Evolutionary conservation across 1,139 yeast species (phyloP), one percentile per base, ranked within the genome.

Genomic region (Suhomyces panamericanus): DNA sequence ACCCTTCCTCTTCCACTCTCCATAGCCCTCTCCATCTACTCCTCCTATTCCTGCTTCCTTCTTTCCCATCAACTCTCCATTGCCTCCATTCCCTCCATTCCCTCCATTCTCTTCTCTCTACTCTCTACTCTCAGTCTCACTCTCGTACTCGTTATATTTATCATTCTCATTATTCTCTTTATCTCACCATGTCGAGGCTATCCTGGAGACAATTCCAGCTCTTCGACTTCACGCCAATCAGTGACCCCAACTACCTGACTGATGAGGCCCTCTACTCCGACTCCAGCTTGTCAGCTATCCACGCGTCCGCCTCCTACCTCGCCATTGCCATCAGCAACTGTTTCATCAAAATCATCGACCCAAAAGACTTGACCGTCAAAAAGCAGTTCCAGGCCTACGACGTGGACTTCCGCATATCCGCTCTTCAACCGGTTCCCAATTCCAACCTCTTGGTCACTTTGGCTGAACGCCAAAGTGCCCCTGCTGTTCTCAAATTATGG

Each of bases 151-250:
- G 20, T 6, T 17, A 17, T 26, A 26, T 26, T 26, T 10, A 3
- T 10, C 28, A 20, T 20, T 17, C 17, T 17, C 17, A 17, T 5
- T 17, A 24, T 11, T 24, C 4, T 22, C 26, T 32, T 8, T 32
- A 6, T 7, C 35, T 35, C 35, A 36, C 41, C 14, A 38, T 38
- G 42, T 35, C 42, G n/a, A 41, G 34, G 32, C 16, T 55, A 73
- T 69, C 82, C 26, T 90, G 96, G 96, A 76, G 95, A 49, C 96
- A 87, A 57, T 87, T 93, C 66, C 91, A 87, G 54, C 85, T 93
- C 64, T 90, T 87, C 63, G 96, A 90, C 47, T 76, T 81, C 39
- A 76, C 83, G 0, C 97, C 97, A 6, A 85, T 93, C 31, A 72
- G 83, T 52, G 98, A 93, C 61, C 98, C 98, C 7, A 71, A 78